These are phyloP conservation scores for Kurtzmaniella quercitrusa DNA, from an alignment of 1,139 yeast genomes.

Conservation along the genomic window DNA sequence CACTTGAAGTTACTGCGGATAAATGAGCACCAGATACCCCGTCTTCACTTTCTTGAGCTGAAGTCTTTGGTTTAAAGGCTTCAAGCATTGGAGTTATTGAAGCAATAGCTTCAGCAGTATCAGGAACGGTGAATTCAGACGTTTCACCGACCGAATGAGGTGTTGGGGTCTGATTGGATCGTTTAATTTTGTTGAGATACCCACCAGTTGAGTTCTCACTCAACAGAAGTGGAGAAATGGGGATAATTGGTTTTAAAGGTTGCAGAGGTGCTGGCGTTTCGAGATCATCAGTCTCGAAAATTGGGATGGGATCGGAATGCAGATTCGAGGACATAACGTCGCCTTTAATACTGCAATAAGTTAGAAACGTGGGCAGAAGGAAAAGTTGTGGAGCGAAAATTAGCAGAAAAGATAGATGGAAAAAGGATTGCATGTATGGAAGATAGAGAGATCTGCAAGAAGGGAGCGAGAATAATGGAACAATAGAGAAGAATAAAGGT, in stretches of 20 bases:
- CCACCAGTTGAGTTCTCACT: constrained; percentile 5
- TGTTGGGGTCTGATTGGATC: neutral
- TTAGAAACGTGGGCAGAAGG: constrained; percentile 1
- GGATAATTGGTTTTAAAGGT: neutral
- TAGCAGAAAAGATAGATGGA: neutral
- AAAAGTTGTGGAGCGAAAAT: neutral
- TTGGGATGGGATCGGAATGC: constrained; percentile 1
- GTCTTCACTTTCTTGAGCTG: constrained; percentile 46
- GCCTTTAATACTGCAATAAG: neutral
- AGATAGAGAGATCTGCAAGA: neutral
- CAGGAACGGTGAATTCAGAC: constrained; percentile 21
- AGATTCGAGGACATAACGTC: neutral
- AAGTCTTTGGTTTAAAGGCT: constrained; percentile 66
- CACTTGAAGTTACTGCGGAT: constrained; percentile 3
- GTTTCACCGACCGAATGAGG: neutral
- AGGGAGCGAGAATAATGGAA: neutral
- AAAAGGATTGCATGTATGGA: neutral
- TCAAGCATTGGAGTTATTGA: constrained; percentile 76
- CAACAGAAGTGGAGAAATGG: constrained; percentile 8
- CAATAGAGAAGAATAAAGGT: neutral
- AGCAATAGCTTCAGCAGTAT: constrained; percentile 61
- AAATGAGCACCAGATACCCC: constrained; percentile 11
- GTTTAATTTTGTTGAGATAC: neutral
- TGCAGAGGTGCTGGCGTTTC: neutral
- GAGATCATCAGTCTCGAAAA: neutral